Evolutionary conservation across 2,329 filamentous ascomycete species (phyloP).

Genomic region (Penicillium sp.): DNA sequence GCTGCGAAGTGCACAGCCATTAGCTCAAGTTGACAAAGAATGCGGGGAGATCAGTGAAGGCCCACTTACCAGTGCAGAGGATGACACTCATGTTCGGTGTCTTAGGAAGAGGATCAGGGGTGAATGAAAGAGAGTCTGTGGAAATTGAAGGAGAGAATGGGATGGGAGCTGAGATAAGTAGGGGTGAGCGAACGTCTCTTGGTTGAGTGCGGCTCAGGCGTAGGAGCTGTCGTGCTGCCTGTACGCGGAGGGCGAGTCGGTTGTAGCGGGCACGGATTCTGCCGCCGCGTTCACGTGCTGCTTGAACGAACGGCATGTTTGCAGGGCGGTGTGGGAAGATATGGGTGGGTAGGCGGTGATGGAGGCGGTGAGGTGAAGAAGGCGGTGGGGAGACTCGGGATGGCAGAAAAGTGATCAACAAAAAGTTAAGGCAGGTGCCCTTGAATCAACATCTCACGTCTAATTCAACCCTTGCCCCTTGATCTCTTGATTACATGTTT

Average conservation of each 20-base stretch:
- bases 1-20: constrained; percentile 42
- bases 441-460: not conserved
- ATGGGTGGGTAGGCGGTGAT: too few relatives aligned
- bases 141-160: too few relatives aligned
- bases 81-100: constrained; percentile 57
- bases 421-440: not conserved
- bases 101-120: not conserved
- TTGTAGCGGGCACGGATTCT: too few relatives aligned
- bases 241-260: too few relatives aligned
- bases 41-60: constrained; percentile 9
- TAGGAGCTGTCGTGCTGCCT: too few relatives aligned
- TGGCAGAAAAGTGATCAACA: not conserved
- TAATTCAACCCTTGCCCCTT: not conserved
- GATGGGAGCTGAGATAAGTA: too few relatives aligned
- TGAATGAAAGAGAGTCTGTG: not conserved
- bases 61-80: constrained; percentile 56
- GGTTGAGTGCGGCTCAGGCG: too few relatives aligned
- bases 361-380: too few relatives aligned
- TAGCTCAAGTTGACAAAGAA: constrained; percentile 19
- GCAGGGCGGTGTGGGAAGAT: not conserved
- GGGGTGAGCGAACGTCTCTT: too few relatives aligned
- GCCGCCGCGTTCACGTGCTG: not conserved
- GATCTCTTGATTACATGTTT: not conserved
- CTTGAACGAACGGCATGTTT: not conserved
- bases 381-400: not conserved